phyloP scores from a whole-genome alignment of 176 grass and related monocot species.

The Tillandsia leiboldiana region DNA sequence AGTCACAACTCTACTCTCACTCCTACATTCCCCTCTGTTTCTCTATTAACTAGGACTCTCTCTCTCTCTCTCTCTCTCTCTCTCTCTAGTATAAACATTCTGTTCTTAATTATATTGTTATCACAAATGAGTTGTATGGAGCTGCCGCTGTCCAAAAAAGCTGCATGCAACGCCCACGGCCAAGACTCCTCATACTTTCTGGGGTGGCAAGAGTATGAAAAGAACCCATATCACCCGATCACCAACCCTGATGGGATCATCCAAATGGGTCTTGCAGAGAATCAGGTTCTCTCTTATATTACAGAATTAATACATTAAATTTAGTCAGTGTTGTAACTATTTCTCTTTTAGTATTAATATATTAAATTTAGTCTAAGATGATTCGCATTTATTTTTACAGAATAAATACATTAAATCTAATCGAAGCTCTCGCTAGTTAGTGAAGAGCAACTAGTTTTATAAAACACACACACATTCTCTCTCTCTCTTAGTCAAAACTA shows the following conservation, averaged over 20 bases:
- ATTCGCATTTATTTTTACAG: too few species aligned
- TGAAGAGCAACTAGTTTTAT: too few species aligned
- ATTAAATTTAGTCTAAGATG: too few species aligned
- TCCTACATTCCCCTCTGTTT: background rate
- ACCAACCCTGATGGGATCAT: slow-evolving; percentile 76
- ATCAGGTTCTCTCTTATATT: slow-evolving; percentile 28
- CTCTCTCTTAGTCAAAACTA: too few species aligned
- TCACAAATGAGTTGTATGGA: background rate
- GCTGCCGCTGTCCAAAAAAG: slow-evolving; percentile 60
- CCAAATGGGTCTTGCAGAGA: slow-evolving; percentile 98
- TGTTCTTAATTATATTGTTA: background rate
- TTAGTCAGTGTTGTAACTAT: too few species aligned
- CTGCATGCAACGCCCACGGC: slow-evolving; percentile 67
- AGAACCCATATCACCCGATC: slow-evolving; percentile 55
- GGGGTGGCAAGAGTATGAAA: slow-evolving; percentile 88
- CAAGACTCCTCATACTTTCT: slow-evolving; percentile 89
- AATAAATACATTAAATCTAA: too few species aligned
- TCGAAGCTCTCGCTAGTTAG: too few species aligned
- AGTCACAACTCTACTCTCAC: background rate
- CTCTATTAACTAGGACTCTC: too few species aligned
- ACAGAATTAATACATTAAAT: too few species aligned
- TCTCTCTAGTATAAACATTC: background rate
- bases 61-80: background rate
- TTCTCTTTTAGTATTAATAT: too few species aligned
- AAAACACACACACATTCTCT: too few species aligned